Conservation (phyloP, 2,329 filamentous ascomycete genomes). For the Paraphaeosphaeria minitans region DNA sequence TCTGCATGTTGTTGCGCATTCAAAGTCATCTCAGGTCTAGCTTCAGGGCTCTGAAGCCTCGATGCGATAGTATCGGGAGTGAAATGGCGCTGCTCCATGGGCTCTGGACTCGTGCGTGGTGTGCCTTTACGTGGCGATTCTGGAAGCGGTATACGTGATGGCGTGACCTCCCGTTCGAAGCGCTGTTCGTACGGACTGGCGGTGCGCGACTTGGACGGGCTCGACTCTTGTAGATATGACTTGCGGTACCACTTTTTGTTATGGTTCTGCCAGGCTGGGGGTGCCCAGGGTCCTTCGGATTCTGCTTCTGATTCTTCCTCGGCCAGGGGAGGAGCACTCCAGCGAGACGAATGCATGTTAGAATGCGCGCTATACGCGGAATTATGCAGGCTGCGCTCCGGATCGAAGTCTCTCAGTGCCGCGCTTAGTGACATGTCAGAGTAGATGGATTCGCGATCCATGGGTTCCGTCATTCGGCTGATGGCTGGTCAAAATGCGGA, state of each 20-base stretch:
- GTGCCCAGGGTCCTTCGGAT: slow-evolving; percentile 63
- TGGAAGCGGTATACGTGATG: slow-evolving; percentile 65
- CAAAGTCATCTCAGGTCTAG: slow-evolving; percentile 26
- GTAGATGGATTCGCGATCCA: slow-evolving; percentile 42
- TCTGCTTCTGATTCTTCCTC: slow-evolving; percentile 53
- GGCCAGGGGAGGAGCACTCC: slow-evolving; percentile 37
- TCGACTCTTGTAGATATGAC: slow-evolving; percentile 47
- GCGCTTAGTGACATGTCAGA: slow-evolving; percentile 47
- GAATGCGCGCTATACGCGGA: slow-evolving; percentile 59
- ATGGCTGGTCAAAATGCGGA: slow-evolving; percentile 12
- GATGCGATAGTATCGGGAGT: slow-evolving; percentile 41
- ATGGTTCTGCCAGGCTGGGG: slow-evolving; percentile 66
- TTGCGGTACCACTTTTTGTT: slow-evolving; percentile 64
- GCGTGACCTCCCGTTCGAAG: slow-evolving; percentile 56
- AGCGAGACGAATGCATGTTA: slow-evolving; percentile 62
- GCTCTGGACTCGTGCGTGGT: slow-evolving; percentile 59
- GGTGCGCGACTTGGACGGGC: slow-evolving; percentile 60
- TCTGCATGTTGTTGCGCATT: slow-evolving; percentile 24
- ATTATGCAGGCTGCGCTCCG: slow-evolving; percentile 41
- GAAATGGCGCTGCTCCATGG: slow-evolving; percentile 38
- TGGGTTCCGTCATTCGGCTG: slow-evolving; percentile 34
- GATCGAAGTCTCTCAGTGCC: slow-evolving; percentile 47
- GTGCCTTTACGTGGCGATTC: slow-evolving; percentile 63
- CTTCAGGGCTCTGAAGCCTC: slow-evolving; percentile 40
- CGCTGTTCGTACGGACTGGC: slow-evolving; percentile 66